Evolutionary conservation across 1,284 basidiomycete genomes (phyloP), one percentile per base, ranked within the genome.

Genomic region (Exsudoporus floridanus): DNA sequence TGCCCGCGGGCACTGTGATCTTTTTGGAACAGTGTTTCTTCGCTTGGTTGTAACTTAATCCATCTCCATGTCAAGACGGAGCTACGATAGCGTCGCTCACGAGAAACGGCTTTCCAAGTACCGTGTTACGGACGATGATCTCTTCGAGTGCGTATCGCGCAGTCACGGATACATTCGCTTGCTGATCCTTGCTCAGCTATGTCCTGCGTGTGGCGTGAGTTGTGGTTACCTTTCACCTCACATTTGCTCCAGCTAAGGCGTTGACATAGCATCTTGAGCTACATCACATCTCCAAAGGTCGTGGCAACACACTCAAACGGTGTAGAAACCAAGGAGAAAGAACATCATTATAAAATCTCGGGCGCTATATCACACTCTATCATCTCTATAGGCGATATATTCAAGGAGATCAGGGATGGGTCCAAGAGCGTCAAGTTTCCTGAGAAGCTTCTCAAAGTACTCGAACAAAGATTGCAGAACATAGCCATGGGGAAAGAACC

Each of bases 401-500:
- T 93, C 73, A 84, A 86, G 67, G 88, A 88, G 61, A 76, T 81
- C 46, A 77, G 84, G 52, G 87, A 86, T 71, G 86, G 86, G 8
- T 78, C 83, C 45, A 92, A 90, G 74, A 89, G 83, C 52, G 88
- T 92, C 62, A 92, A 92, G 65, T 96, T 94, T 67, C 94, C 94
- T 0, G 93, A 97, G 72, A 94, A 94, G 70, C 75, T 96, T 55
- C 69, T 97, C 56, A 96, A 94, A 71, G 86, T 89, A 7, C 72
- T 98, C 57, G 93, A 96, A 67, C 81, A 85, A 69, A 90, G 86
- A 68, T 71, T 97, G 66, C 88, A 94, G 73, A 83, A 86, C 59
- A 93, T 97, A 60, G 92, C 92, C 7, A 94, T 94, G 87, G 93
- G 92, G 1, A 89, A 87, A 71, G 92, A 96, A 68, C 69, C 87